Evolutionary conservation across 495 filamentous ascomycete species (phyloP).

Genomic region (Aspergillus incahuasiensis): DNA sequence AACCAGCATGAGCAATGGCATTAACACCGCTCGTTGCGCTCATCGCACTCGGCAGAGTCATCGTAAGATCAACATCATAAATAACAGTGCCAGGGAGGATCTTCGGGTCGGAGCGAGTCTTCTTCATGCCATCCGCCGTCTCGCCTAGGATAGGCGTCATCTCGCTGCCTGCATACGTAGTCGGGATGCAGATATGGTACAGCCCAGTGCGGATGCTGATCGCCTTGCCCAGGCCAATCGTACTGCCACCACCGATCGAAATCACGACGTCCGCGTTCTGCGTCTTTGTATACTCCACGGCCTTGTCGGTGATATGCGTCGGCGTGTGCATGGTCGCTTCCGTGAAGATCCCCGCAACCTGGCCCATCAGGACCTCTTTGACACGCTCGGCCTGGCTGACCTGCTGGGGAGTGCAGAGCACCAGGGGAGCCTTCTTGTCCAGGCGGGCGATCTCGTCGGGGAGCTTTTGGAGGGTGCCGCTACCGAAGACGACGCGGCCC

Average conservation of each 20-base stretch:
- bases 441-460: slow-evolving; percentile 54
- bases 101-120: slow-evolving; percentile 58
- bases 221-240: slow-evolving; percentile 63
- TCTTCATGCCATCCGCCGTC: slow-evolving; percentile 59
- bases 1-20: slow-evolving; percentile 63
- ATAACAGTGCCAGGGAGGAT: slow-evolving; percentile 64
- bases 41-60: slow-evolving; percentile 57
- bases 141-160: slow-evolving; percentile 68
- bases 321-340: slow-evolving; percentile 69
- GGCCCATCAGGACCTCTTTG: slow-evolving; percentile 44
- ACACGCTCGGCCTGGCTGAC: slow-evolving; percentile 46
- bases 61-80: slow-evolving; percentile 65
- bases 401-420: slow-evolving; percentile 58
- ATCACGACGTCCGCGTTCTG: slow-evolving; percentile 50
- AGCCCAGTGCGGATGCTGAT: slow-evolving; percentile 60
- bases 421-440: slow-evolving; percentile 50
- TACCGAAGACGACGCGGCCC: slow-evolving; percentile 59
- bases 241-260: slow-evolving; percentile 62
- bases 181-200: slow-evolving; percentile 62
- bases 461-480: slow-evolving; percentile 55
- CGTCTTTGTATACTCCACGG: slow-evolving; percentile 47
- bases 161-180: slow-evolving; percentile 66
- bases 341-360: slow-evolving; percentile 53
- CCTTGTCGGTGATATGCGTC: slow-evolving; percentile 56
- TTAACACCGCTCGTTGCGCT: slow-evolving; percentile 64